Base-by-base conservation (phyloP, 2,329 filamentous ascomycete genomes). In the Colletotrichum sp. region DNA sequence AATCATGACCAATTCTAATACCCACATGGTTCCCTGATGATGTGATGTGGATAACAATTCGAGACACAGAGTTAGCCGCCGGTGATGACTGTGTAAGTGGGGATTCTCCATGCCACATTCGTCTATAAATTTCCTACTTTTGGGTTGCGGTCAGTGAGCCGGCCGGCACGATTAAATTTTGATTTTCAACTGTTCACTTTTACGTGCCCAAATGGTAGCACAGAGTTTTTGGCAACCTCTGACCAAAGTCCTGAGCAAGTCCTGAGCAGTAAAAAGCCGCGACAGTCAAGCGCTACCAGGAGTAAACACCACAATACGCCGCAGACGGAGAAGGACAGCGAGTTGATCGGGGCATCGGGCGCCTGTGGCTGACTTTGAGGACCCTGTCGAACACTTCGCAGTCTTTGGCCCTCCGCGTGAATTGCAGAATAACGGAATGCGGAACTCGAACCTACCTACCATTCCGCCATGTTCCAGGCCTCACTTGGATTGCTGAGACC, bases 1-100 rank as follows among this genome's bases (percentile, higher is more conserved):
- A 75, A 65, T 75, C 70, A 75, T 73, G 70, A 75, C 36, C 65
- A 75, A 73, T 73, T 73, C 59, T 75, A 73, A 75, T 73, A 59
- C 64, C 57, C 59, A 68, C 43, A n/a, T 60, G n/a, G 43, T 73
- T 48, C 21, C 26, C 28, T 52, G n/a, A 43, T 43, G 39, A 48
- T 12, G 43, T 48, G 43, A 48, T 10, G 34, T 34, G 13, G 32
- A 34, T 34, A 3, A 34, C 32, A 34, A 6, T 7, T 34, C 32
- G 32, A 34, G 32, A 34, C 32, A 34, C 32, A 34, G 32, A 34
- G 0, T 14, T 1, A 34, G 32, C 32, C 3, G 32, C 32, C 1
- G 32, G 13, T 3, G 3, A 34, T 34, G 32, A 34, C 32, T 34
- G 32, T 34, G 32, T 4, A 36, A 36, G 1, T 4, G 1, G 12